A percentile compares a stretch with the other conserved stretches of the same genome.
phyloP scores from a whole-genome alignment of 805 yeast species.

The Zygosaccharomyces siamensis region DNA sequence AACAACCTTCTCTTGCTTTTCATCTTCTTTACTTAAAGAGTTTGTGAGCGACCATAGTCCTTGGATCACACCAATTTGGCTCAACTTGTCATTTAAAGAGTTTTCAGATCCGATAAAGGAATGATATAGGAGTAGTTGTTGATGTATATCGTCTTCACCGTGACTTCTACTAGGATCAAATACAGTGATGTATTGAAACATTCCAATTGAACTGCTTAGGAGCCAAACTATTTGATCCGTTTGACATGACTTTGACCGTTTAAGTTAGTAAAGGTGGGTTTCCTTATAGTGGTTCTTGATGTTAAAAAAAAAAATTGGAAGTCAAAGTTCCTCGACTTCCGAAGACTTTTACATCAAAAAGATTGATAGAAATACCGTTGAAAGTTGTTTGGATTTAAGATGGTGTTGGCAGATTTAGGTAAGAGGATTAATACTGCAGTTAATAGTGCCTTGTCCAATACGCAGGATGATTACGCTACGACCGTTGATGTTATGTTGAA shows the following conservation, averaged over 20 bases:
- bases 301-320: neutral
- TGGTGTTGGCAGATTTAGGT: conserved; percentile 81
- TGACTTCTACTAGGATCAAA: conserved; percentile 38
- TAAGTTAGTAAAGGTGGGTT: neutral
- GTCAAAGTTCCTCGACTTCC: neutral
- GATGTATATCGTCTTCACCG: conserved; percentile 32
- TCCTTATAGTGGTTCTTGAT: neutral
- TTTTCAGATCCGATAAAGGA: conserved; percentile 20
- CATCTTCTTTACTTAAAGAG: conserved; percentile 14
- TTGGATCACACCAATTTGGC: conserved; percentile 41
- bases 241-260: conserved; percentile 6
- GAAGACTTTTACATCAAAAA: neutral
- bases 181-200: conserved; percentile 34
- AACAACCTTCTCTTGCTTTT: conserved; percentile 18
- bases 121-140: conserved; percentile 37
- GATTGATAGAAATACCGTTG: neutral
- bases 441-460: conserved; percentile 53
- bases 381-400: conserved; percentile 22
- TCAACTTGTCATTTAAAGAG: conserved; percentile 34
- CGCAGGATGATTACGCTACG: conserved; percentile 50
- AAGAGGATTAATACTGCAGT: conserved; percentile 72
- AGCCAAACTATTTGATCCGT: neutral
- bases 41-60: conserved; percentile 35
- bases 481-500: conserved; percentile 72
- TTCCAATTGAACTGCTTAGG: conserved; percentile 1